phyloP scores from a whole-genome alignment of 495 filamentous ascomycete genomes.

The Friedmanniomyces endolithicus region DNA sequence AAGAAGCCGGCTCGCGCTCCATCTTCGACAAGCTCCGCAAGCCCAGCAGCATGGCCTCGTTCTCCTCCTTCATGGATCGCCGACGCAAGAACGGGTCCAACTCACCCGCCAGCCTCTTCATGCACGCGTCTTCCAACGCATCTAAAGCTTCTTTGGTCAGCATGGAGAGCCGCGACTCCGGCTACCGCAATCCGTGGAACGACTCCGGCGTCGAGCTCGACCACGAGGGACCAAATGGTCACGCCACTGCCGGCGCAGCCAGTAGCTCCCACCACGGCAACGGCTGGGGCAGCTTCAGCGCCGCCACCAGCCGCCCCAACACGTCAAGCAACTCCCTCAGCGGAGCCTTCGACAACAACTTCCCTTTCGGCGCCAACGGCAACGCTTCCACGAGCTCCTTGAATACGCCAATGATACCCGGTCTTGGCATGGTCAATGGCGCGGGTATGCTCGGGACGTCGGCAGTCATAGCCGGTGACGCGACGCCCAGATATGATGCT shows the following conservation, averaged over 20 bases:
- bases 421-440: conserved; percentile 31
- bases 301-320: conserved; percentile 26
- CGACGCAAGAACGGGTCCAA: conserved; percentile 82
- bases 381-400: conserved; percentile 20
- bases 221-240: conserved; percentile 57
- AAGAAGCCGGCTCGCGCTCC: conserved; percentile 60
- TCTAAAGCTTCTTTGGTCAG: conserved; percentile 89
- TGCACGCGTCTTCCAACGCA: conserved; percentile 82
- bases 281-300: conserved; percentile 37
- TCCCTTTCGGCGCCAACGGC: conserved; percentile 47
- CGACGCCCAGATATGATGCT: conserved; percentile 61
- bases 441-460: neutral
- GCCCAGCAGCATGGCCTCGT: conserved; percentile 82
- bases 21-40: conserved; percentile 83
- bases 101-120: conserved; percentile 75
- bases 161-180: conserved; percentile 82
- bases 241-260: conserved; percentile 16
- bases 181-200: conserved; percentile 94
- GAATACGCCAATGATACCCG: conserved; percentile 26
- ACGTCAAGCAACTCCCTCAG: conserved; percentile 20
- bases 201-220: conserved; percentile 87
- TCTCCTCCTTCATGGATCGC: conserved; percentile 81
- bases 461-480: conserved; percentile 44
- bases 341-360: conserved; percentile 39
- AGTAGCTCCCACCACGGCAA: conserved; percentile 43